phyloP scores from a whole-genome alignment of 208 protist genomes.

The Tritrichomonas foetus region DNA sequence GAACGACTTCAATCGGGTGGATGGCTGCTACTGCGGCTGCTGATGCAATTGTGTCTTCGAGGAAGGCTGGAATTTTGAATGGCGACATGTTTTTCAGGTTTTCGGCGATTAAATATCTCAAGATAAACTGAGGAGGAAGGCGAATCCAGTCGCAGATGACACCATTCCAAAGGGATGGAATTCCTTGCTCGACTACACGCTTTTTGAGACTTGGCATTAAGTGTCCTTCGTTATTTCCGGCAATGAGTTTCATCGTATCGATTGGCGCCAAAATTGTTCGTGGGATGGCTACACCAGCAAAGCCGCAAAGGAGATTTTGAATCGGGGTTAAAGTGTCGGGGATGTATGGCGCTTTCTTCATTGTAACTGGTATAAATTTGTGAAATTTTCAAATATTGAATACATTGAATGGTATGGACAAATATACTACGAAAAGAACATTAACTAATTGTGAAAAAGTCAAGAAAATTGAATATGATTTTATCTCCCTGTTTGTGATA shows the following conservation, averaged over 20 bases:
- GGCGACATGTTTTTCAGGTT: neutral
- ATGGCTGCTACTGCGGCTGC: neutral
- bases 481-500: too few relatives aligned
- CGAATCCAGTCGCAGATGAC: neutral
- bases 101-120: neutral
- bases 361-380: too few relatives aligned
- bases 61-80: neutral
- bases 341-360: too few relatives aligned
- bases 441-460: too few relatives aligned
- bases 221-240: neutral
- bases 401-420: too few relatives aligned
- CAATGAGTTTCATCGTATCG: neutral
- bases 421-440: too few relatives aligned
- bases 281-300: neutral
- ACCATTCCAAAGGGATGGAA: neutral
- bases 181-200: neutral
- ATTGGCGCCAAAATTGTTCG: neutral
- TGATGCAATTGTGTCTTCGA: neutral
- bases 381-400: too few relatives aligned
- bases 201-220: neutral
- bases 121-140: neutral
- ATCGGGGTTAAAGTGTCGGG: neutral
- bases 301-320: neutral
- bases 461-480: too few relatives aligned
- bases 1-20: constrained; percentile 2